These are phyloP conservation scores for Lepiota brunneoincarnata DNA, from an alignment of 768 basidiomycete species.

Conservation along the genomic window DNA sequence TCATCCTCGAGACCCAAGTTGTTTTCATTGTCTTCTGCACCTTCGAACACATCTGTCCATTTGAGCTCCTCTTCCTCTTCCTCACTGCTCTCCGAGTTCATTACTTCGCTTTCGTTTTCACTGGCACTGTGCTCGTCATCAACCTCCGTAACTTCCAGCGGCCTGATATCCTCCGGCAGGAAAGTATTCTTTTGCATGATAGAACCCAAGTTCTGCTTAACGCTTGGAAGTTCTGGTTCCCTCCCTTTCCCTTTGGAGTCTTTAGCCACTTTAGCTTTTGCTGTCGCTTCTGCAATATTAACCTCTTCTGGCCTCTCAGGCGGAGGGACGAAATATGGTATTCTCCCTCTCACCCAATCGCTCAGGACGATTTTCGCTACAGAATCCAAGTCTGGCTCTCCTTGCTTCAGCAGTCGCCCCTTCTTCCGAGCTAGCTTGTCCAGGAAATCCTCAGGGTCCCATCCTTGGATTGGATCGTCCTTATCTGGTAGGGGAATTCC, in stretches of 20 bases:
- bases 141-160: conserved; percentile 52
- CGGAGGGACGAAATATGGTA: conserved; percentile 94
- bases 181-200: conserved; percentile 90
- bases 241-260: conserved; percentile 56
- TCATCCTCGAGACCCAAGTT: conserved; percentile 20
- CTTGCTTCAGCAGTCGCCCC: conserved; percentile 89
- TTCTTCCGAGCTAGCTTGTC: conserved; percentile 86
- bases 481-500: conserved; percentile 62
- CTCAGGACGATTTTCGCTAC: conserved; percentile 94
- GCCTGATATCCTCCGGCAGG: conserved; percentile 76
- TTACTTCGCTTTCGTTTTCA: conserved; percentile 34
- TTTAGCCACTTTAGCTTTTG: conserved; percentile 44
- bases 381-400: conserved; percentile 89
- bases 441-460: conserved; percentile 78
- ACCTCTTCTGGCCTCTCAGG: conserved; percentile 78
- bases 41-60: conserved; percentile 88
- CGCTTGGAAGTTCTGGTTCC: conserved; percentile 49
- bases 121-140: conserved; percentile 37
- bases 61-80: conserved; percentile 56
- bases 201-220: conserved; percentile 82
- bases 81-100: conserved; percentile 30
- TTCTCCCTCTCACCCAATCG: conserved; percentile 96
- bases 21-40: conserved; percentile 30
- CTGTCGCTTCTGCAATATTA: conserved; percentile 63
- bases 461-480: conserved; percentile 47